A percentile compares a stretch with the other conserved stretches of the same genome.
phyloP scores from a whole-genome alignment of 257 asterid genomes.

The Coffea canephora region DNA sequence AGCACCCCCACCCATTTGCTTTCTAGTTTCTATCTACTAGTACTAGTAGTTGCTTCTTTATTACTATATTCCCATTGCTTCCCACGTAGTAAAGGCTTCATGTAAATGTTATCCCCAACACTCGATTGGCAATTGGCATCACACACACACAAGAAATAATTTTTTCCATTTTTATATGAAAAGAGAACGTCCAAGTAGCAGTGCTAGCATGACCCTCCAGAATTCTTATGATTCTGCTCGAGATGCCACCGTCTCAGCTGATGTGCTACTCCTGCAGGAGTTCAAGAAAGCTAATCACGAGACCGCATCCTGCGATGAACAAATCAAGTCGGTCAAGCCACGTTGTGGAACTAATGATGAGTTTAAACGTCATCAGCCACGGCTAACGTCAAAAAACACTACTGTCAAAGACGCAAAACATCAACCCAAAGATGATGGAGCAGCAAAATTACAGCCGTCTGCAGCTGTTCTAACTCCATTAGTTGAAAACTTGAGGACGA shows the following conservation, averaged over 20 bases:
- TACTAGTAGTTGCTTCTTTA: background rate
- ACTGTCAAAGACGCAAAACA: background rate
- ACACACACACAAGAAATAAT: background rate
- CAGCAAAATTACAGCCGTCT: background rate
- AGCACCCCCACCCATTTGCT: conserved; percentile 43
- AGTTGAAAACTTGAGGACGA: background rate
- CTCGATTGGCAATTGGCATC: background rate
- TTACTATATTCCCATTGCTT: background rate
- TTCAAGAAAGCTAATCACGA: background rate
- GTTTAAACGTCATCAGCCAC: background rate
- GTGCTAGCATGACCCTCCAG: background rate
- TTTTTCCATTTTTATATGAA: background rate
- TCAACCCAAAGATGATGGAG: background rate
- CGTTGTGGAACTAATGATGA: background rate
- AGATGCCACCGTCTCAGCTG: background rate
- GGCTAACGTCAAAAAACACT: background rate
- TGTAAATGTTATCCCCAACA: conserved; percentile 12
- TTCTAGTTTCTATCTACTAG: background rate
- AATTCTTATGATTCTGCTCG: background rate
- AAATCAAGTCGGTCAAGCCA: background rate
- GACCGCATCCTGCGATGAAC: background rate
- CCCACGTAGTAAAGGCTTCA: conserved; percentile 21
- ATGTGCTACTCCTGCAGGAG: background rate
- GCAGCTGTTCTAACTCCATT: background rate
- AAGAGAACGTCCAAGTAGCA: background rate